Evolutionary conservation across 495 filamentous ascomycete species (phyloP), one percentile per base, ranked within the genome.

Genomic region (Annulohypoxylon maeteangense): DNA sequence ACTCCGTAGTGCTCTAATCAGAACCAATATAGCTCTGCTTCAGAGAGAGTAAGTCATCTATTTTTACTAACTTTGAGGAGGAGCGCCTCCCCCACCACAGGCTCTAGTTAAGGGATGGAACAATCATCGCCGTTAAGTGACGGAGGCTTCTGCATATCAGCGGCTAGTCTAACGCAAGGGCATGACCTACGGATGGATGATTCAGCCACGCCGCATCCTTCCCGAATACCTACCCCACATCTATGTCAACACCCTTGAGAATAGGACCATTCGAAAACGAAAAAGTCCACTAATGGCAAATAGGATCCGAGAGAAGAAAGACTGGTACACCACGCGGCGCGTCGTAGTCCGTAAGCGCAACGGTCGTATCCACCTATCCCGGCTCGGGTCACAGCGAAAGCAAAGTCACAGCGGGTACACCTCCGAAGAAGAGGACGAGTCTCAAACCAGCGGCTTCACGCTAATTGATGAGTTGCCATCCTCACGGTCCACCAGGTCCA

Each of bases 331-430:
- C 25, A 62, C 53, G 11, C 66, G 65, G 1, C 65, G 71, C 18
- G 71, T 74, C 31, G 71, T 74, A 31, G 66, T 74, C 40, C 71
- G 71, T 32, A 74, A 74, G 66, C 71, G 71, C 48, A 69, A 69
- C 65, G 71, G 71, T n/a, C 65, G 66, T 27, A 70, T 74, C 36
- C 71, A 74, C 50, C 62, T 74, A 16, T 74, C 71, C 18, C 71
- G 71, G 0, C 66, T 74, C 3, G 71, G 66, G 1, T 74, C 71
- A 5, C 65, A 53, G 10, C 50, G 64, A 18, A 50, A 65, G 7
- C 62, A 57, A 16, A 18, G 31, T 25, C 29, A 45, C 53, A 20
- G n/a, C 51, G 63, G 32, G 23, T 71, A 71, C 63, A 32, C 27
- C 23, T 56, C 68, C 8, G 48, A 53, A 34, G 67, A 70, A 18